Base-by-base conservation (phyloP, 169 alveolate genomes). In the Plasmodium chabaudi region DNA sequence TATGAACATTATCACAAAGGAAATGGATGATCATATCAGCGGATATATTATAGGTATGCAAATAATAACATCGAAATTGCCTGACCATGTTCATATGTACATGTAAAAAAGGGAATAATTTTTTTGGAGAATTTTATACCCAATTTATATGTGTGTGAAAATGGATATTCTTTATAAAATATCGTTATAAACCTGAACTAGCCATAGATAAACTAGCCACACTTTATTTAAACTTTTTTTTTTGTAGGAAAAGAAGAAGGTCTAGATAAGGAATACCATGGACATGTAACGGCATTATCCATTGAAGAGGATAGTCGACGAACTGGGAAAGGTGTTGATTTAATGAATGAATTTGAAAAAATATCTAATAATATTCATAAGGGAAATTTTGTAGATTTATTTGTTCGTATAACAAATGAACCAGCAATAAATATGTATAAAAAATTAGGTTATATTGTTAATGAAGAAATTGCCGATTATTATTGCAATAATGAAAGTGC, bases 401-500 rank as follows among this genome's bases (percentile, higher is more conserved):
- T 70, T 61, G 96, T 93, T 21, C 88, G 92, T 47, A 67, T 72
- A 3, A 56, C 79, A 5, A 93, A 93, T 70, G 65, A 68, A 10
- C 93, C 88, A 51, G 96, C 96, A 13, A 67, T 91, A 5, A 61
- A 87, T 49, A 74, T 93, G 61, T 93, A 93, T 88, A 63, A 73
- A 60, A 86, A 71, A 64, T 67, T 82, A 57, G 93, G 93, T 5
- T 93, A 93, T 72, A 51, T 72, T 44, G 89, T 92, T 56, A 92
- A 92, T 79, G 67, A 68, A 49, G 92, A 72, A 56, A 77, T 89
- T 15, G 94, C 86, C 3, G 86, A 74, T 47, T 93, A 93, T 59
- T 93, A 93, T 88, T 73, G 87, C 57, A 92, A 86, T 47, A 73
- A 46, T 27, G 92, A 74, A 67, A 94, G 93, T 92, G 96, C 96